phyloP scores from a whole-genome alignment of 2,329 filamentous ascomycete species.

The Phialemonium atrogriseum region DNA sequence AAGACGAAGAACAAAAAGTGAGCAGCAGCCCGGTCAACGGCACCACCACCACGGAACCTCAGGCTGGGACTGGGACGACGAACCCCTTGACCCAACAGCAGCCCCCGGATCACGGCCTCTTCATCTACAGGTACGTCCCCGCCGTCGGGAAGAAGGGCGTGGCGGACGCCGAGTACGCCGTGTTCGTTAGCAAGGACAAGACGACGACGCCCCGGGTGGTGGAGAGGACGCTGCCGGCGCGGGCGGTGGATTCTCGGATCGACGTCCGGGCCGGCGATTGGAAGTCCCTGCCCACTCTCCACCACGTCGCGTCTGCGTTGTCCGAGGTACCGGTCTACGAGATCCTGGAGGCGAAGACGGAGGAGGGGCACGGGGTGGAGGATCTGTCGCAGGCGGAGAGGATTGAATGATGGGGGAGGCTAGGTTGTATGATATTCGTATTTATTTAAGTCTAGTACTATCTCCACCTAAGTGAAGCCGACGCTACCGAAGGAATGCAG shows the following conservation, averaged over 20 bases:
- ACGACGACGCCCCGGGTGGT: slow-evolving; percentile 20
- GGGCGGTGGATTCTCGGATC: too few species aligned
- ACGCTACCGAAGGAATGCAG: too few species aligned
- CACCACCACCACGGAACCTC: slow-evolving; percentile 17
- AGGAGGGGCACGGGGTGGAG: slow-evolving; percentile 43
- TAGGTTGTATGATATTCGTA: too few species aligned
- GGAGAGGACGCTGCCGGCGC: slow-evolving; percentile 25
- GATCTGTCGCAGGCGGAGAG: slow-evolving; percentile 30
- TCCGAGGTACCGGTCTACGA: slow-evolving; percentile 49
- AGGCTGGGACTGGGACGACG: too few species aligned
- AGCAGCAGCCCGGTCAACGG: slow-evolving; percentile 13
- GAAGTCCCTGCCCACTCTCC: slow-evolving; percentile 50
- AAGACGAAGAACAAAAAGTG: too few species aligned
- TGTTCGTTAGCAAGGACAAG: slow-evolving; percentile 24
- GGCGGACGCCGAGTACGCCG: slow-evolving; percentile 46
- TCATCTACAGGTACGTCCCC: slow-evolving; percentile 46
- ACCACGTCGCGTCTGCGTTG: slow-evolving; percentile 45
- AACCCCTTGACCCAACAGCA: too few species aligned
- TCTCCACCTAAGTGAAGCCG: too few species aligned
- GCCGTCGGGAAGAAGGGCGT: slow-evolving; percentile 40
- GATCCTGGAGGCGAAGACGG: slow-evolving; percentile 45
- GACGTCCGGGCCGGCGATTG: too few species aligned
- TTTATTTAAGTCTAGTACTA: too few species aligned
- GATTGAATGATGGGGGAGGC: too few species aligned
- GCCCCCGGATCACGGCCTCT: slow-evolving; percentile 11